Percentiles rank a stretch among this genome's conserved stretches.
Evolutionary conservation across 768 basidiomycete species (phyloP).

Genomic region (Rhodotorula taiwanensis): DNA sequence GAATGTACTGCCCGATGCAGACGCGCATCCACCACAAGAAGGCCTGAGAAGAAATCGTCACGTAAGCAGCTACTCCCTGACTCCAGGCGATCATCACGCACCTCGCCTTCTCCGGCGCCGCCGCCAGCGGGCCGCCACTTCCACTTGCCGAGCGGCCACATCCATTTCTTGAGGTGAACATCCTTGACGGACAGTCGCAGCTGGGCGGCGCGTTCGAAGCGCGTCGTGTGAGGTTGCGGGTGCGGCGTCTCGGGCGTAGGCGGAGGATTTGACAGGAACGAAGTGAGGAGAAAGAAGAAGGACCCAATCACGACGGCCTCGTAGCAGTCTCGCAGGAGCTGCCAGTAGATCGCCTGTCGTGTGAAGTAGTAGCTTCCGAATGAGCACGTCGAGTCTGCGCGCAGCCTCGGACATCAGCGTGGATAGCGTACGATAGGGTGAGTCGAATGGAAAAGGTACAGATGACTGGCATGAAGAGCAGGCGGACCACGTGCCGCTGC

Average conservation of each 20-base stretch:
- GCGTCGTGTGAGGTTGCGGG: constrained; percentile 25
- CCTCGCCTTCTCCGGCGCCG: constrained; percentile 19
- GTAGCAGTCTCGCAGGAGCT: constrained; percentile 66
- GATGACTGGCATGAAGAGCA: constrained; percentile 71
- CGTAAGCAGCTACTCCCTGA: no score
- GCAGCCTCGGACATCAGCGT: no score
- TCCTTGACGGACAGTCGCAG: constrained; percentile 44
- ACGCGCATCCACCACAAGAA: constrained; percentile 30
- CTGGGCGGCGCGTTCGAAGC: constrained; percentile 19
- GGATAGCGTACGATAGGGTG: background rate
- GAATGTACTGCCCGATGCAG: constrained; percentile 26
- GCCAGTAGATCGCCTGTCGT: constrained; percentile 61
- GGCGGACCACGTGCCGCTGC: constrained; percentile 55
- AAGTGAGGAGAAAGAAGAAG: constrained; percentile 70
- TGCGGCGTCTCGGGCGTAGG: constrained; percentile 13
- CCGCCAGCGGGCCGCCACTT: constrained; percentile 54
- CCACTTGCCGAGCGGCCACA: constrained; percentile 61
- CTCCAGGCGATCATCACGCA: background rate
- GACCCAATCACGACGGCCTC: constrained; percentile 67
- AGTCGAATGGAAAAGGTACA: no score
- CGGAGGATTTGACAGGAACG: constrained; percentile 53
- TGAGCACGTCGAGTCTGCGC: constrained; percentile 55
- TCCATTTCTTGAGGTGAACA: constrained; percentile 55
- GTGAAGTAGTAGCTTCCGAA: constrained; percentile 26
- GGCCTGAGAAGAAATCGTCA: background rate